phyloP scores from a whole-genome alignment of 1,284 basidiomycete species.

The Tremellales sp. region DNA sequence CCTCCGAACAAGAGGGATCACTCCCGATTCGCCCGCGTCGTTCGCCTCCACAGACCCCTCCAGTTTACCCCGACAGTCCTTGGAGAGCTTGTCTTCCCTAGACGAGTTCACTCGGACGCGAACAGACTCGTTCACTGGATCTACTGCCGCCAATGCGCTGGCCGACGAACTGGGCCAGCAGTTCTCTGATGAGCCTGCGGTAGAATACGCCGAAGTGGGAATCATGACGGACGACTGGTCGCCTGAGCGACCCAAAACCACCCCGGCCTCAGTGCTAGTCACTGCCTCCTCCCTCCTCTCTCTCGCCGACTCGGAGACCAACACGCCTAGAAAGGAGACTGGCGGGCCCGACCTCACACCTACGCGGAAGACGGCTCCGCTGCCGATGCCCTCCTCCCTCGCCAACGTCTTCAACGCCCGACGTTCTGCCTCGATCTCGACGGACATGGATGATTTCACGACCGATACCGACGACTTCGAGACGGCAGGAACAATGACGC shows the following conservation, averaged over 20 bases:
- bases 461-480: conserved; percentile 73
- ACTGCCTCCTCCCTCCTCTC: conserved; percentile 9
- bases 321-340: conserved; percentile 18
- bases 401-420: conserved; percentile 22
- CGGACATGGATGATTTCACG: conserved; percentile 54
- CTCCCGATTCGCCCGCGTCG: conserved; percentile 16
- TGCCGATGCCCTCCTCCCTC: conserved; percentile 27
- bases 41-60: conserved; percentile 13
- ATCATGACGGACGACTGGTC: conserved; percentile 40
- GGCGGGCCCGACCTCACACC: conserved; percentile 35
- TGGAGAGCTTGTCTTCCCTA: conserved; percentile 11
- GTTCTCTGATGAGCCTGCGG: conserved; percentile 14
- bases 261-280: not conserved
- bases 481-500: conserved; percentile 63
- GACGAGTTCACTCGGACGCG: conserved; percentile 1
- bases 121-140: conserved; percentile 8
- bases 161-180: conserved; percentile 37
- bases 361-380: conserved; percentile 25
- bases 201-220: conserved; percentile 26
- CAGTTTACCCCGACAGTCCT: conserved; percentile 5
- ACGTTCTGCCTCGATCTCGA: conserved; percentile 12
- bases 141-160: conserved; percentile 27
- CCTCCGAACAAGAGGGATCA: conserved; percentile 26
- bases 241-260: conserved; percentile 11
- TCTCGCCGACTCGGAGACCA: conserved; percentile 15